Evolutionary conservation across 805 yeast species (phyloP).

Genomic region (Pichia deserticola): DNA sequence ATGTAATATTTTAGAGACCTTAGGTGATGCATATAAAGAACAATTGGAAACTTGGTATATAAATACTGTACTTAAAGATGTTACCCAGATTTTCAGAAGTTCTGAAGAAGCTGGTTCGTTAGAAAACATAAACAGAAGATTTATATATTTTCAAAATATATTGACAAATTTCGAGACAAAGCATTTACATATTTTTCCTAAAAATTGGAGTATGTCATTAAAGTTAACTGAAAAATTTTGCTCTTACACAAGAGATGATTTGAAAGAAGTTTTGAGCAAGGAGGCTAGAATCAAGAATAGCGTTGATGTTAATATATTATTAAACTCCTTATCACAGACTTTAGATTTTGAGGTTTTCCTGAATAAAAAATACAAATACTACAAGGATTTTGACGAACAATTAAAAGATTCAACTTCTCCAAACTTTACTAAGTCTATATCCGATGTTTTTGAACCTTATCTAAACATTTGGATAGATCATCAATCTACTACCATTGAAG

Average conservation of each 20-base stretch:
- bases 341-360: conserved; percentile 76
- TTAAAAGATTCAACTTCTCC: conserved; percentile 20
- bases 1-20: conserved; percentile 60
- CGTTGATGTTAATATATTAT: conserved; percentile 53
- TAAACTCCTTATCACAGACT: conserved; percentile 66
- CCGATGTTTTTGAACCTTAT: conserved; percentile 77
- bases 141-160: conserved; percentile 69
- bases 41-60: conserved; percentile 70
- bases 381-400: conserved; percentile 29
- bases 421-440: conserved; percentile 38
- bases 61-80: conserved; percentile 61
- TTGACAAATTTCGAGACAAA: conserved; percentile 48
- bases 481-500: conserved; percentile 60
- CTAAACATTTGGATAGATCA: conserved; percentile 78
- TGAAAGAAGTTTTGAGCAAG: conserved; percentile 42
- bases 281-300: conserved; percentile 28
- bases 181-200: conserved; percentile 53
- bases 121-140: conserved; percentile 79
- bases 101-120: conserved; percentile 92
- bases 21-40: conserved; percentile 50
- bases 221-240: conserved; percentile 59
- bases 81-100: conserved; percentile 63
- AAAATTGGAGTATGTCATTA: conserved; percentile 61
- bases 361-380: conserved; percentile 51
- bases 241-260: conserved; percentile 59